A percentile compares a stretch with the other conserved stretches of the same genome.
phyloP scores from a whole-genome alignment of 2,329 filamentous ascomycete species.

The Ceratocystis ficicola region DNA sequence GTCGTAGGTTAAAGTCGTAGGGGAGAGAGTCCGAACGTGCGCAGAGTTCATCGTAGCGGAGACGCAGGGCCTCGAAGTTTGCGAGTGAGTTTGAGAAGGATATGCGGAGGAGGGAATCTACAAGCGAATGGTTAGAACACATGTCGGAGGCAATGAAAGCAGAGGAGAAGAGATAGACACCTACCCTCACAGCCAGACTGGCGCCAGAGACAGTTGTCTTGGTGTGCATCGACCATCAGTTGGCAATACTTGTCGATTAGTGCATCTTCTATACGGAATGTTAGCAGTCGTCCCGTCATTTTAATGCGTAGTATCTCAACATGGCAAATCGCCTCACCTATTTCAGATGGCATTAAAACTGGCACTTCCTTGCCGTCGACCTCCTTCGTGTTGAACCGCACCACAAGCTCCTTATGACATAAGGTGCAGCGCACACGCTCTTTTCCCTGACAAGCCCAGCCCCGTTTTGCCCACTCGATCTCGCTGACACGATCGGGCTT shows the following conservation, averaged over 20 bases:
- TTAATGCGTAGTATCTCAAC: too few species aligned
- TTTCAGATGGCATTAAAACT: constrained; percentile 47
- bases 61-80: constrained; percentile 46
- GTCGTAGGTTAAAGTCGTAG: constrained; percentile 48
- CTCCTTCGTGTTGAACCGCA: constrained; percentile 57
- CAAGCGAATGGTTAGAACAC: constrained; percentile 22
- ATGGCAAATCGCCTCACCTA: constrained; percentile 31
- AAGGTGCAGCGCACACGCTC: constrained; percentile 78
- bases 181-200: constrained; percentile 75
- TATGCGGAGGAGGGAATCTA: constrained; percentile 48
- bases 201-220: constrained; percentile 74
- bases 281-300: constrained; percentile 23
- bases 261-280: constrained; percentile 39
- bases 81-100: constrained; percentile 49
- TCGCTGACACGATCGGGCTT: constrained; percentile 80
- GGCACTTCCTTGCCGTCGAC: constrained; percentile 43
- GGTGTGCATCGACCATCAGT: constrained; percentile 62
- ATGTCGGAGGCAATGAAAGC: too few species aligned
- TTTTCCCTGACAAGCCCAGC: constrained; percentile 74
- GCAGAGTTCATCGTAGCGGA: constrained; percentile 54
- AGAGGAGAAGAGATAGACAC: constrained; percentile 21
- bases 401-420: constrained; percentile 71
- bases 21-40: constrained; percentile 44
- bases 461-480: constrained; percentile 85
- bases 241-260: constrained; percentile 65